A percentile compares a stretch with the other conserved stretches of the same genome.
Evolutionary conservation across 164 flowering plant species (phyloP).

Genomic region (Nelumbo lutea): DNA sequence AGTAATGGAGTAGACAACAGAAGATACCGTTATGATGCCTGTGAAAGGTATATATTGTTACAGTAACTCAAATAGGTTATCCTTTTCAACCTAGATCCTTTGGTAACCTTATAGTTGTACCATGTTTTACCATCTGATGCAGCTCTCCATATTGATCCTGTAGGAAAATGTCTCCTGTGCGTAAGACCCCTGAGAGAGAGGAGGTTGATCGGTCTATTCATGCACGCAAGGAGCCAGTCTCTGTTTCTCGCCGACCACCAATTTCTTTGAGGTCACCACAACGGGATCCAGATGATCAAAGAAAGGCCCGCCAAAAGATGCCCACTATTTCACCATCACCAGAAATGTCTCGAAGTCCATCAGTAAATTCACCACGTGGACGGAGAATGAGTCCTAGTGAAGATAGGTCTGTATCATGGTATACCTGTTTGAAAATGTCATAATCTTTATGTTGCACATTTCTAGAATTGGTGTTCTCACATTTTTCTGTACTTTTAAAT

Average conservation of each 20-base stretch:
- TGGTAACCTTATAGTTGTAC: not conserved
- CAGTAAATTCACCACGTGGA: slow-evolving; percentile 31
- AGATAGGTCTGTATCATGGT: slow-evolving; percentile 33
- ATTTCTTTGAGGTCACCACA: slow-evolving; percentile 55
- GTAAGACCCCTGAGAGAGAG: slow-evolving; percentile 20
- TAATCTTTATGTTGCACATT: not conserved
- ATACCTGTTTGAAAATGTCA: not conserved
- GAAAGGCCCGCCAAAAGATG: slow-evolving; percentile 16
- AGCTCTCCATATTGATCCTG: slow-evolving; percentile 17
- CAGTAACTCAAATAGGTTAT: not conserved
- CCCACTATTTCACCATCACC: slow-evolving; percentile 29
- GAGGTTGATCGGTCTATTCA: slow-evolving; percentile 19
- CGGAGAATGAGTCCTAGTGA: slow-evolving; percentile 29
- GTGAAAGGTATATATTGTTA: slow-evolving; percentile 19
- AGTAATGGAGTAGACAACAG: slow-evolving; percentile 21
- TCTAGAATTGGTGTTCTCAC: not conserved
- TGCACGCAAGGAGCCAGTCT: slow-evolving; percentile 21
- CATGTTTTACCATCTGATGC: not conserved
- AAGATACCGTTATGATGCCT: slow-evolving; percentile 19
- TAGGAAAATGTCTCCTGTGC: slow-evolving; percentile 34
- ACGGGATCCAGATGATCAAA: slow-evolving; percentile 27
- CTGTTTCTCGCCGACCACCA: slow-evolving; percentile 22
- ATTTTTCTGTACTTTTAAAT: slow-evolving; percentile 9
- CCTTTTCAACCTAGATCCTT: not conserved
- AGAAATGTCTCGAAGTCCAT: slow-evolving; percentile 29